phyloP scores from a whole-genome alignment of 1,139 yeast species.

The Kodamaea ohmeri region DNA sequence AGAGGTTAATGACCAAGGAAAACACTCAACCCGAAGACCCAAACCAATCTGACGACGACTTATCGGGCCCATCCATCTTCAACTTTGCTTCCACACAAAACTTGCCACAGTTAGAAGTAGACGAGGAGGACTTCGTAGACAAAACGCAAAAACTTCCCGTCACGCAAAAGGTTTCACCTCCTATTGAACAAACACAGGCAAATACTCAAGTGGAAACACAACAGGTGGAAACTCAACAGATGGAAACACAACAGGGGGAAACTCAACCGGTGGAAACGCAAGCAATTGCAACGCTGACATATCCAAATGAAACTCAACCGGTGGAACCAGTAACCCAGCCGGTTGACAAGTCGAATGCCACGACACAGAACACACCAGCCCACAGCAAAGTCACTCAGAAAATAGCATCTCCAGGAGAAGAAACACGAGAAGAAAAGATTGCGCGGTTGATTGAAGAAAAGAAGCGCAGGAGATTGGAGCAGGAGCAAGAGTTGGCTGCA shows the following conservation, averaged over 20 bases:
- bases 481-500: constrained; percentile 26
- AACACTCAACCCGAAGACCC: background rate
- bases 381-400: background rate
- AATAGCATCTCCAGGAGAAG: constrained; percentile 6
- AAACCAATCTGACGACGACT: constrained; percentile 6
- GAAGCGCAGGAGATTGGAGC: constrained; percentile 12
- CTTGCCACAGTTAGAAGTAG: constrained; percentile 32
- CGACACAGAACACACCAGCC: constrained; percentile 7
- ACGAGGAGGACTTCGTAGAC: constrained; percentile 22
- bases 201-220: background rate
- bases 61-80: constrained; percentile 15
- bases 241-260: background rate
- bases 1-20: constrained; percentile 16
- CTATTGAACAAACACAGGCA: background rate
- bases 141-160: constrained; percentile 1
- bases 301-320: background rate
- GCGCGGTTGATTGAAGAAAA: constrained; percentile 24
- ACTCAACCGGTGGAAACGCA: background rate
- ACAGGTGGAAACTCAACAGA: background rate
- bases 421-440: constrained; percentile 24
- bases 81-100: constrained; percentile 16
- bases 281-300: background rate
- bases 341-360: background rate
- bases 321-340: background rate
- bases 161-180: background rate